Base-by-base conservation (phyloP, 2,329 filamentous ascomycete genomes). In the Fusarium phyllophilum region DNA sequence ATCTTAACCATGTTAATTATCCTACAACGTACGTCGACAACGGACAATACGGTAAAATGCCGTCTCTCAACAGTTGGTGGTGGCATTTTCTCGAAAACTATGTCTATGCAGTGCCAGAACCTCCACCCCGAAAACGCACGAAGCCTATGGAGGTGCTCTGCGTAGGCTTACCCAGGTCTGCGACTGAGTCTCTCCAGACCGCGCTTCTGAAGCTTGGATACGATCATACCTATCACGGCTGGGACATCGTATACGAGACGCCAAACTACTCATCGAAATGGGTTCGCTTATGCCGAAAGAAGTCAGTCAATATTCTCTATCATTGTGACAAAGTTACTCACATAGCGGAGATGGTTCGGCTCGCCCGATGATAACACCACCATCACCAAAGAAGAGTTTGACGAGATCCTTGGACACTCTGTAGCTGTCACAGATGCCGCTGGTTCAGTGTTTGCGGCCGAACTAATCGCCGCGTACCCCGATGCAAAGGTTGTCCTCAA, bases 141-240 rank as follows among this genome's bases (percentile, higher is more conserved):
- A 78, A 78, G 62, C 80, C 81, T 11, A 79, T 83, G 75, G 70
- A 82, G 55, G 78, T 83, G 11, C 66, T 83, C 8, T 81, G 79
- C 61, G 78, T 83, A 31, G 81, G 81, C 20, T 65, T 77, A 8
- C 80, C 81, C 9, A 79, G 81, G 24, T 77, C 75, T n/a, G 81
- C 71, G 22, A 82, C 81, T 29, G 81, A 82, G 49, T 82, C 81
- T 3, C 77, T 83, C 3, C 81, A 80, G 56, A 72, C 79, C 12
- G 81, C 78, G 15, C 74, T 82, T 2, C 59, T 79, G 12, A 72
- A 54, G 18, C 76, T 83, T 31, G 72, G 72, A 6, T 74, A 83
- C 42, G 76, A 83, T 59, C 74, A 82, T 65, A 82, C 80, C 11
- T 79, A 78, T 48, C 78, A 82, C 63, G 81, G 79, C 22, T 83